A percentile compares a stretch with the other conserved stretches of the same genome.
These are phyloP conservation scores for Pseudonectria foliicola DNA, from an alignment of 2,329 filamentous ascomycete genomes.

Conservation along the genomic window DNA sequence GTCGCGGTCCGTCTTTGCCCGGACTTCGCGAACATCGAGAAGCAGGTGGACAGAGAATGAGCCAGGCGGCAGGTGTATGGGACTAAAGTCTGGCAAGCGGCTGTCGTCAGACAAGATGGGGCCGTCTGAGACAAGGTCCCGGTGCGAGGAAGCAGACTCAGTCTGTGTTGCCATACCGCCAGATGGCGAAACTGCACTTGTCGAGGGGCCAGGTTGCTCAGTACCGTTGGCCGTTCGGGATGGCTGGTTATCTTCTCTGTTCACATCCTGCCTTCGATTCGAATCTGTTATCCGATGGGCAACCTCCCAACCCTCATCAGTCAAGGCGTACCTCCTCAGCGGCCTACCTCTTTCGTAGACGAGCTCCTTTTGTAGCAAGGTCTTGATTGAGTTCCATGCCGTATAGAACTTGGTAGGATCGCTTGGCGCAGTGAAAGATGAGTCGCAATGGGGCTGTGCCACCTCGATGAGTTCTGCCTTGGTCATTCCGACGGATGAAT, in stretches of 20 bases:
- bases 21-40: slow-evolving; percentile 68
- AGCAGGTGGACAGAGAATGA: slow-evolving; percentile 67
- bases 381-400: slow-evolving; percentile 79
- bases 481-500: slow-evolving; percentile 47
- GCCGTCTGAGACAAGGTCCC: slow-evolving; percentile 35
- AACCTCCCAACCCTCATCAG: slow-evolving; percentile 72
- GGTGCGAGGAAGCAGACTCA: slow-evolving; percentile 21
- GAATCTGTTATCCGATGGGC: slow-evolving; percentile 56
- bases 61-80: slow-evolving; percentile 55
- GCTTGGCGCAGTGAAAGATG: slow-evolving; percentile 61
- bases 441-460: slow-evolving; percentile 65
- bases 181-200: slow-evolving; percentile 10
- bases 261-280: slow-evolving; percentile 27
- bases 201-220: slow-evolving; percentile 3
- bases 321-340: slow-evolving; percentile 59
- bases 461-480: slow-evolving; percentile 62
- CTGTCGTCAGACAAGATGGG: slow-evolving; percentile 21
- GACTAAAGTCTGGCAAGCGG: slow-evolving; percentile 42
- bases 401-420: slow-evolving; percentile 67
- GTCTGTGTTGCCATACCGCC: slow-evolving; percentile 9
- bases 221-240: slow-evolving; percentile 1
- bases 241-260: slow-evolving; percentile 6
- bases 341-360: slow-evolving; percentile 66
- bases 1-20: slow-evolving; percentile 64
- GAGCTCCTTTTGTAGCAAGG: slow-evolving; percentile 63